Conservation (phyloP, 179 eudicot genomes). For the Sideroxylon spinosum region DNA sequence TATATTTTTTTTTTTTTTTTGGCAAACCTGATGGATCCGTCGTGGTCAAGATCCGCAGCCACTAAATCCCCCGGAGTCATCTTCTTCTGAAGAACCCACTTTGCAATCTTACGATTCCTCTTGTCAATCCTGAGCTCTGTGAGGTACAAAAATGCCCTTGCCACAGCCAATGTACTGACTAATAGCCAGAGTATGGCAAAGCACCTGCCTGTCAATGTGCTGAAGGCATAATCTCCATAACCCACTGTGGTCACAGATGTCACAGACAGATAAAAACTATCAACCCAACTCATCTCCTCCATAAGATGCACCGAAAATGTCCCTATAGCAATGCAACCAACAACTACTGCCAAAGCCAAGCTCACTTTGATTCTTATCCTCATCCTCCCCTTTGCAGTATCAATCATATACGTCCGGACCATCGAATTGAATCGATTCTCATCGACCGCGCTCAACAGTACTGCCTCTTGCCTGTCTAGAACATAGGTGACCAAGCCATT, state of each 20-base stretch:
- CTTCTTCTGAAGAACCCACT: constrained; percentile 52
- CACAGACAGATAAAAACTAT: constrained; percentile 61
- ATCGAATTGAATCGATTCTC: constrained; percentile 33
- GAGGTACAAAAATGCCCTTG: constrained; percentile 58
- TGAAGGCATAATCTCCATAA: constrained; percentile 63
- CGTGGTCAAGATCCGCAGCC: constrained; percentile 63
- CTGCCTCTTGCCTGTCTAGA: constrained; percentile 55
- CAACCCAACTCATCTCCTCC: constrained; percentile 49
- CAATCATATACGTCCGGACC: constrained; percentile 41
- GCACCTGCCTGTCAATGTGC: constrained; percentile 46
- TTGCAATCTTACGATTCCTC: constrained; percentile 47
- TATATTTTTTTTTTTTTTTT: not conserved
- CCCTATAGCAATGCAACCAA: constrained; percentile 44
- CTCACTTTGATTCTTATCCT: constrained; percentile 57
- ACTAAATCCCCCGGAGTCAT: constrained; percentile 53
- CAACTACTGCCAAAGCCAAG: constrained; percentile 56
- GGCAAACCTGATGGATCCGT: constrained; percentile 63
- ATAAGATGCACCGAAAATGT: constrained; percentile 36
- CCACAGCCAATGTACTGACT: constrained; percentile 60
- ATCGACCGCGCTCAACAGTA: constrained; percentile 43
- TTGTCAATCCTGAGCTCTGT: constrained; percentile 64
- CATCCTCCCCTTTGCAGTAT: constrained; percentile 50
- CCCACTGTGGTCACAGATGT: constrained; percentile 78
- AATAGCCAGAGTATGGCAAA: constrained; percentile 68
- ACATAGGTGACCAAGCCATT: constrained; percentile 46